Percentiles rank a stretch among this genome's conserved stretches.
Conservation (phyloP, 805 yeast genomes). For the Ogataea pini region DNA sequence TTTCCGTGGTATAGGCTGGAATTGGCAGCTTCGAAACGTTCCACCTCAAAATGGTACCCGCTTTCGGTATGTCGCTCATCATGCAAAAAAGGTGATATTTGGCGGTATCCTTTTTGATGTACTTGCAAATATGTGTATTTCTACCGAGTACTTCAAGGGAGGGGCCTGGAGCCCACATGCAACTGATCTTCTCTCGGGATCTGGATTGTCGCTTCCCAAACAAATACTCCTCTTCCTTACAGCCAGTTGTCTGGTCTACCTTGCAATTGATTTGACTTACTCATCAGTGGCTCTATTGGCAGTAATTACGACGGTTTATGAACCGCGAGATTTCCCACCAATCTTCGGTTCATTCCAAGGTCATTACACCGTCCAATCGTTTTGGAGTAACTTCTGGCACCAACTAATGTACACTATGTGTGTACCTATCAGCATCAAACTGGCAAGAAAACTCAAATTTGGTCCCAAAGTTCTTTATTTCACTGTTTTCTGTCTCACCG, state of each 20-base stretch:
- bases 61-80: not conserved
- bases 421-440: not conserved
- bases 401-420: constrained; percentile 5
- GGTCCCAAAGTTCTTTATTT: not conserved
- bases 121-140: not conserved
- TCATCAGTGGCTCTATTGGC: not conserved
- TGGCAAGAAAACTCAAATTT: not conserved
- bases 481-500: constrained; percentile 9
- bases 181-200: not conserved
- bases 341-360: not conserved
- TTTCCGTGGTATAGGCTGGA: constrained; percentile 16
- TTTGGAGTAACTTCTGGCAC: constrained; percentile 14
- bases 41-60: not conserved
- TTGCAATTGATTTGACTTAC: constrained; percentile 2
- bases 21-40: constrained; percentile 5
- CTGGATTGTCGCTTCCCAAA: not conserved
- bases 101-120: not conserved
- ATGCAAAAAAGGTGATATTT: not conserved
- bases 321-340: constrained; percentile 6
- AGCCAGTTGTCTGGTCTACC: not conserved
- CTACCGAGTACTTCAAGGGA: not conserved
- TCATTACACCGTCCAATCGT: not conserved
- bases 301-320: not conserved
- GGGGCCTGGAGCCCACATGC: constrained; percentile 8
- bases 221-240: not conserved